Conservation (phyloP, 139 green algal genomes). For the Chlamydomonas sphaeroides region DNA sequence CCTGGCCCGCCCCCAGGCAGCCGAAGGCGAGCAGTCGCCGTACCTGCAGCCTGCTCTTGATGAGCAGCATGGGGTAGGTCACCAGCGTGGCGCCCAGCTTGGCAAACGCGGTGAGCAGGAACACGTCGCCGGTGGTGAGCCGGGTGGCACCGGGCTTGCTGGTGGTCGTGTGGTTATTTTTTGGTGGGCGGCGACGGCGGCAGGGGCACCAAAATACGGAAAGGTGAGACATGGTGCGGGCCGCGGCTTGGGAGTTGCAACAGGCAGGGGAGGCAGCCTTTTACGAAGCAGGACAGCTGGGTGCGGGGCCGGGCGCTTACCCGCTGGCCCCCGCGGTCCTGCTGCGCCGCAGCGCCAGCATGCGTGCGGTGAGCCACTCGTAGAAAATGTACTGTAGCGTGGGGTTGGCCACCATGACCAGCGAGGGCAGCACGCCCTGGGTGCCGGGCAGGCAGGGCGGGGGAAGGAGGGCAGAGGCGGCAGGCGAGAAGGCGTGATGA, state of each 20-base stretch:
- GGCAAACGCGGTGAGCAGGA: slow-evolving; percentile 83
- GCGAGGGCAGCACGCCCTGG: slow-evolving; percentile 75
- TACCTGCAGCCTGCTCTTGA: slow-evolving; percentile 88
- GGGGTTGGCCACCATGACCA: slow-evolving; percentile 93
- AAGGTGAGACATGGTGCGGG: no score
- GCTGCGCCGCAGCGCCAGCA: slow-evolving; percentile 21
- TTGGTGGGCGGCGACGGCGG: no score
- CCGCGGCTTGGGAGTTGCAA: no score
- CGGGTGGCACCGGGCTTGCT: neutral
- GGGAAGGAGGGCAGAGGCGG: neutral
- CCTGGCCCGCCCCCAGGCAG: no score
- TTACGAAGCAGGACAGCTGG: no score
- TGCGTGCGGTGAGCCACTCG: slow-evolving; percentile 72
- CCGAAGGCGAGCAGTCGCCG: no score
- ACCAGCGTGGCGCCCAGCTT: slow-evolving; percentile 93
- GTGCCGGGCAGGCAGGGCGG: neutral
- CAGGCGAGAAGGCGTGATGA: no score
- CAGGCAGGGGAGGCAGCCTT: no score
- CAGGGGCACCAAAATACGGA: no score
- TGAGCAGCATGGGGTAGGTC: slow-evolving; percentile 94
- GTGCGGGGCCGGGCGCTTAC: no score
- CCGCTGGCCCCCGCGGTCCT: neutral
- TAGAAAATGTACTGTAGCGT: slow-evolving; percentile 89
- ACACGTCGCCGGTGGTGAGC: slow-evolving; percentile 78
- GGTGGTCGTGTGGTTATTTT: no score